A percentile compares a stretch with the other conserved stretches of the same genome.
These are phyloP conservation scores for Ammopiptanthus mongolicus DNA, from an alignment of 306 rosid species.

Conservation along the genomic window DNA sequence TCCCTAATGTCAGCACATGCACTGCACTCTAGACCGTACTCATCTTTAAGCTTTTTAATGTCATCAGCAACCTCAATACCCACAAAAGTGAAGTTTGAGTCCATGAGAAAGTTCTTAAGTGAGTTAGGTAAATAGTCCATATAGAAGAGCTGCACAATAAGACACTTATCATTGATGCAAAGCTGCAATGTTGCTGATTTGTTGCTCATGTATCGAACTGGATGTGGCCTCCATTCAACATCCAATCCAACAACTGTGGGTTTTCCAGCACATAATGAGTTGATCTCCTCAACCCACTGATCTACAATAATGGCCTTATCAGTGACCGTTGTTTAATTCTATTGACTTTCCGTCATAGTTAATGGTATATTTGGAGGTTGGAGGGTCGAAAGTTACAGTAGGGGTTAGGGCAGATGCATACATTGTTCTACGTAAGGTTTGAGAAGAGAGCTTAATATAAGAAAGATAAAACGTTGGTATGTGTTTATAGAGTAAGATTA, in stretches of 20 bases:
- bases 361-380: not conserved
- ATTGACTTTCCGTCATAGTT: not conserved
- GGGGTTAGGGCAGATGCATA: not conserved
- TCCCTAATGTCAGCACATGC: not conserved
- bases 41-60: not conserved
- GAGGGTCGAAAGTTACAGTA: not conserved
- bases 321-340: not conserved
- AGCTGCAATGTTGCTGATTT: constrained; percentile 1
- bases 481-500: no score
- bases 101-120: not conserved
- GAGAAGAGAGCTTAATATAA: no score
- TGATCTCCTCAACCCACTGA: not conserved
- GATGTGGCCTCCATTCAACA: not conserved
- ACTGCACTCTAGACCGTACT: not conserved
- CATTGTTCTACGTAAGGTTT: not conserved
- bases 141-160: not conserved
- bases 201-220: not conserved
- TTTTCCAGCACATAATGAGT: not conserved
- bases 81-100: constrained; percentile 3
- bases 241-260: not conserved
- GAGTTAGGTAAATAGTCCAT: not conserved
- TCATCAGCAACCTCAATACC: constrained; percentile 5
- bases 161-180: not conserved
- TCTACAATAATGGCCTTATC: not conserved
- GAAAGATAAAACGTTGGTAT: no score